Percentiles rank a stretch among this genome's conserved stretches.
These are phyloP conservation scores for Hygrocybe punicea DNA, from an alignment of 768 basidiomycete genomes.

Conservation along the genomic window DNA sequence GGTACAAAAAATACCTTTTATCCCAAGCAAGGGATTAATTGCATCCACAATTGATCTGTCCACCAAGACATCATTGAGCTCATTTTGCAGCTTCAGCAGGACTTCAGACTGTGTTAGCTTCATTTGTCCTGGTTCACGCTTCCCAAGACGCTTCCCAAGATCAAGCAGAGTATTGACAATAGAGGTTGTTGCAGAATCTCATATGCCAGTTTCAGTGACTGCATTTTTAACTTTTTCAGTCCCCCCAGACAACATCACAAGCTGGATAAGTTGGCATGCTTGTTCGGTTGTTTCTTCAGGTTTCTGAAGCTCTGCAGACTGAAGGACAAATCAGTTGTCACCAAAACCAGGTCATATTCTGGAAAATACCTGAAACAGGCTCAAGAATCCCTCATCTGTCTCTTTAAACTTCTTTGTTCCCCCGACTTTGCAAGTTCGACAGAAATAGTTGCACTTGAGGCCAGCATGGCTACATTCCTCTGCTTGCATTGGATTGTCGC, in stretches of 20 bases:
- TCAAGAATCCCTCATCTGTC: conserved; percentile 24
- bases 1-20: conserved; percentile 1
- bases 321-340: background rate
- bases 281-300: conserved; percentile 1
- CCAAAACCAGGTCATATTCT: conserved; percentile 2
- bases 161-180: background rate
- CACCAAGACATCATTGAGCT: background rate
- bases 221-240: conserved; percentile 1
- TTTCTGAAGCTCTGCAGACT: conserved; percentile 3
- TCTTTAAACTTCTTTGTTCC: conserved; percentile 23
- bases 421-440: conserved; percentile 31
- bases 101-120: background rate
- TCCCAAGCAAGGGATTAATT: conserved; percentile 9
- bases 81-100: background rate
- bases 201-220: conserved; percentile 1
- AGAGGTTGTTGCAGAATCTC: background rate
- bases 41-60: background rate
- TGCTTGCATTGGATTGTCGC: conserved; percentile 39
- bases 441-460: conserved; percentile 31
- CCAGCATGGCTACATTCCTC: conserved; percentile 35
- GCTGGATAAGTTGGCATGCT: background rate
- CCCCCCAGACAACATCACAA: background rate
- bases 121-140: background rate
- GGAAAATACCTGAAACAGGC: conserved; percentile 13
- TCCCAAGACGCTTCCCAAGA: background rate